Conservation (phyloP, 208 protist species). For the Phytomonas francai region DNA sequence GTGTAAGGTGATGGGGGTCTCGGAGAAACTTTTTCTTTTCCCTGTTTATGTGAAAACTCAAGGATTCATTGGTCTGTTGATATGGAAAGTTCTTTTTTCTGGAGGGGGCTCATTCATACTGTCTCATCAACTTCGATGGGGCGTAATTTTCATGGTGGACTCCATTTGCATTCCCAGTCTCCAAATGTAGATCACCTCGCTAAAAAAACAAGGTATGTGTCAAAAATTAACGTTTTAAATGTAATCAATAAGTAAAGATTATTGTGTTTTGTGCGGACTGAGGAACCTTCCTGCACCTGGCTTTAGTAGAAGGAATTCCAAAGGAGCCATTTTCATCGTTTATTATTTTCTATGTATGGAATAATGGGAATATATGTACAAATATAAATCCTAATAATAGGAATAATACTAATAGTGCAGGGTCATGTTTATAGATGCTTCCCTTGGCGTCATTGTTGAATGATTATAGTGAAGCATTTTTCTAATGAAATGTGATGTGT, state of each 20-base stretch:
- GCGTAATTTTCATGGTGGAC: not conserved
- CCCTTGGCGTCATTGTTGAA: not conserved
- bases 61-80: not conserved
- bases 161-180: not conserved
- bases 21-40: not conserved
- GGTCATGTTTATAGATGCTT: not conserved
- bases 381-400: too few species aligned
- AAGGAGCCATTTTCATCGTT: not conserved
- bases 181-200: not conserved
- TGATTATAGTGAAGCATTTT: not conserved
- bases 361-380: too few species aligned
- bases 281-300: not conserved
- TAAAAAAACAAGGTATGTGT: not conserved
- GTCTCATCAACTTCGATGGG: not conserved
- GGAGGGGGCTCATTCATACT: not conserved
- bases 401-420: too few species aligned
- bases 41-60: not conserved
- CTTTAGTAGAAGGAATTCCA: not conserved
- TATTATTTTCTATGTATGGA: not conserved
- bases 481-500: not conserved
- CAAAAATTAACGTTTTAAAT: too few species aligned
- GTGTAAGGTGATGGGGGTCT: not conserved
- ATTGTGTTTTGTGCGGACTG: not conserved
- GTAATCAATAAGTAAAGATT: not conserved
- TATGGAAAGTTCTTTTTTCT: not conserved